These are phyloP conservation scores for Orobanche coerulescens DNA, from an alignment of 257 asterid species.

Conservation along the genomic window DNA sequence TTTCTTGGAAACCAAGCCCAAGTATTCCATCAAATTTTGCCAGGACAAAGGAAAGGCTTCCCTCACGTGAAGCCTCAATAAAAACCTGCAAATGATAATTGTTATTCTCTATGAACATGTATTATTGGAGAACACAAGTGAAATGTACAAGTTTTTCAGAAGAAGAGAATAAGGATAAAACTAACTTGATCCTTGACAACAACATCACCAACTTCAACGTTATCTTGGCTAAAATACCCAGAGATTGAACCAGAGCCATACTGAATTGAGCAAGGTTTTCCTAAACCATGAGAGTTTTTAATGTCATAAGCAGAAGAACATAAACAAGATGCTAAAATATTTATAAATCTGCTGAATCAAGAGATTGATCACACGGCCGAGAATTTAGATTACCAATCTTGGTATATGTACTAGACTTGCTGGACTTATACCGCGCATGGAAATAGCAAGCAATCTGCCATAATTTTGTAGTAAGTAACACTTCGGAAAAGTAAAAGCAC, in stretches of 20 bases:
- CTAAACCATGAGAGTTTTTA: conserved; percentile 28
- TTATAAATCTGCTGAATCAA: not conserved
- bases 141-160: not conserved
- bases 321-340: conserved; percentile 11
- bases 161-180: conserved; percentile 3
- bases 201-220: conserved; percentile 81
- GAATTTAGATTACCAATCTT: conserved; percentile 46
- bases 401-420: conserved; percentile 60
- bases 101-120: not conserved
- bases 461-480: not conserved
- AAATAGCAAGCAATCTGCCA: conserved; percentile 87
- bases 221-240: conserved; percentile 85
- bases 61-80: conserved; percentile 78
- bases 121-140: not conserved
- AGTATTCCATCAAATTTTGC: conserved; percentile 87
- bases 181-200: conserved; percentile 80
- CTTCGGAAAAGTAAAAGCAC: not conserved
- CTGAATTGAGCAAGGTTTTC: conserved; percentile 57
- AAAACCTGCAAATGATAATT: conserved; percentile 43
- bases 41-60: conserved; percentile 63
- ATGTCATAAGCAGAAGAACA: not conserved
- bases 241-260: conserved; percentile 88
- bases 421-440: conserved; percentile 67
- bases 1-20: conserved; percentile 96
- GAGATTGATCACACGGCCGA: not conserved